Evolutionary conservation across 129 eudicot genomes (phyloP).

Genomic region (Helianthus tuberosus): DNA sequence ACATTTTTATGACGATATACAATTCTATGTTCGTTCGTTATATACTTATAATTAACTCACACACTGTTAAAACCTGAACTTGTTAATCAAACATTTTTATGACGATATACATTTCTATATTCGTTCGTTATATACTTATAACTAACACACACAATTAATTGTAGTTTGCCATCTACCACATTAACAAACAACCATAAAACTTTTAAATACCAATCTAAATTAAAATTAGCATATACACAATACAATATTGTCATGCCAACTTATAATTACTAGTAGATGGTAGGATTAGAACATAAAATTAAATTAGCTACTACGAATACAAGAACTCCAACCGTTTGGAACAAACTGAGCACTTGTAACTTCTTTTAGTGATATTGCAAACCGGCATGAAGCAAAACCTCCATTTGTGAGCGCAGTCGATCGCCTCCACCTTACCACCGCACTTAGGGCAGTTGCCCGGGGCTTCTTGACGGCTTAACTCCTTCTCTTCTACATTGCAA

Average conservation of each 20-base stretch:
- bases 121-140: not conserved
- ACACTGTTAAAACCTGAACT: not conserved
- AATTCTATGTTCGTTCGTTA: not conserved
- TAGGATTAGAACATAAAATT: not conserved
- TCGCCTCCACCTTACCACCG: conserved; percentile 43
- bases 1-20: not conserved
- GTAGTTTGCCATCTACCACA: too few relatives aligned
- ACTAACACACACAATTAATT: not conserved
- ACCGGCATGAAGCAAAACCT: conserved; percentile 37
- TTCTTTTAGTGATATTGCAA: conserved; percentile 35
- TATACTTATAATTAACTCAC: not conserved
- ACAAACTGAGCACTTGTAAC: conserved; percentile 36
- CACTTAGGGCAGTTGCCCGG: conserved; percentile 40
- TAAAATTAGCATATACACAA: not conserved
- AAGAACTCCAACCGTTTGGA: conserved; percentile 34
- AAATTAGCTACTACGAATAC: conserved; percentile 23
- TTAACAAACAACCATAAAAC: too few relatives aligned
- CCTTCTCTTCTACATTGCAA: conserved; percentile 34
- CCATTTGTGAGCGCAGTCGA: conserved; percentile 36
- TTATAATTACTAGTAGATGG: not conserved
- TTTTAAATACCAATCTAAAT: not conserved
- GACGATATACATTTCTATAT: not conserved
- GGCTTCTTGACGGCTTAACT: conserved; percentile 33
- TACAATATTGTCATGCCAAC: not conserved
- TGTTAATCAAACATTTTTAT: not conserved